Percentiles rank a stretch among this genome's conserved stretches.
Evolutionary conservation across 345 rosid species (phyloP).

Genomic region (Aegle marmelos): DNA sequence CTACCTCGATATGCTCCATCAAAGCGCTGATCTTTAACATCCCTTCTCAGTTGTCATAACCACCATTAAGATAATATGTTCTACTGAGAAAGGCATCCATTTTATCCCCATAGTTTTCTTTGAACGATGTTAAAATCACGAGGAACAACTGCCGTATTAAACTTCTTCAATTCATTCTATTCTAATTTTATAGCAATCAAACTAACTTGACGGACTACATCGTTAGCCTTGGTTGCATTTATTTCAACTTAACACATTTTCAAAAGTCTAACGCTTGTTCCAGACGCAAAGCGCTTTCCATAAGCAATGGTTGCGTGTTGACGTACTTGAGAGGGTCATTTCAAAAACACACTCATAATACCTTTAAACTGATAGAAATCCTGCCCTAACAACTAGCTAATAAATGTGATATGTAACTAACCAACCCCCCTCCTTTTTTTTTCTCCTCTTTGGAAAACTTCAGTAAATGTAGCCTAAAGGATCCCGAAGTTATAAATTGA

Average conservation of each 20-base stretch:
- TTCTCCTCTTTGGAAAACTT: background rate
- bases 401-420: no score
- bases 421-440: no score
- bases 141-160: background rate
- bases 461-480: background rate
- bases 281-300: background rate
- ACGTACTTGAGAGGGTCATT: background rate
- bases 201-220: background rate
- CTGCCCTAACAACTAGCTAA: no score
- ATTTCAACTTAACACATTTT: background rate
- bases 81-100: slow-evolving; percentile 59
- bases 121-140: slow-evolving; percentile 19
- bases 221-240: background rate
- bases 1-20: slow-evolving; percentile 72
- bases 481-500: background rate
- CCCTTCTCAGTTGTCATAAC: slow-evolving; percentile 55
- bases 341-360: no score
- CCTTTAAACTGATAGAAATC: no score
- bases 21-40: slow-evolving; percentile 59
- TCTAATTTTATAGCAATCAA: background rate
- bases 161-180: background rate
- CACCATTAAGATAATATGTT: slow-evolving; percentile 64
- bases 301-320: no score
- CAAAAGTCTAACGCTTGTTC: background rate
- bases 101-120: slow-evolving; percentile 63